Evolutionary conservation across 176 grass and related monocot species (phyloP), one percentile per base, ranked within the genome.

Genomic region (Alopecurus myosuroides): DNA sequence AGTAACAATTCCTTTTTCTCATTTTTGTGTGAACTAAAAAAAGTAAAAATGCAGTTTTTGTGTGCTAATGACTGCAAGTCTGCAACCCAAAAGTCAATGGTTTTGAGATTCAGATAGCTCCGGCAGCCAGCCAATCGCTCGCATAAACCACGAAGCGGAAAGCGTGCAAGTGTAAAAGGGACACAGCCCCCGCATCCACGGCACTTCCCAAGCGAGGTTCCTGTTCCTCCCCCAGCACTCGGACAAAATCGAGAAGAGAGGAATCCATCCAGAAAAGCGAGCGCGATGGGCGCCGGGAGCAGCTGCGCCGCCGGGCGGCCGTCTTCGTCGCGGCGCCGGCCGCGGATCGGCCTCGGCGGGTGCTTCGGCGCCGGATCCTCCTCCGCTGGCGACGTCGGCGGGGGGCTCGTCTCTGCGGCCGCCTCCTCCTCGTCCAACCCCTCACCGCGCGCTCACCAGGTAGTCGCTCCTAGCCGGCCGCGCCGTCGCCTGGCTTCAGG

Each of bases 251-350:
- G 14, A 28, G 52, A 33, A 6, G 26, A 4, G 9, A 19, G 0
- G 19, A n/a, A 1, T 11, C 26, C 31, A 79, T 46, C 41, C 40
- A 26, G 1, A 30, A 52, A 68, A 46, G 33, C 48, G 53, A 50
- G 74, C 76, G 77, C 71, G 73, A 98, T 98, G 95, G 95, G 95
- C 20, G 90, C 88, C 56, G 95, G 89, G 42, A 98, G 85, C 87
- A 98, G 95, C 82, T 85, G 70, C 68, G 71, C 72, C 44, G 86
- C 68, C 29, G 78, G 26, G 2, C 3, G 8, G 0, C 17, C 44
- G 71, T 4, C 80, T 37, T 77, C 93, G 65, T 26, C 73, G 39
- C 82, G 80, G 29, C 87, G 87, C 84, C 84, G 88, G 71, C 61
- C 55, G 74, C 87, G 86, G 61, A 85, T 83, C 76, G 25, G 80